phyloP scores from a whole-genome alignment of 2,329 filamentous ascomycete species.

The Monosporascus sp. region DNA sequence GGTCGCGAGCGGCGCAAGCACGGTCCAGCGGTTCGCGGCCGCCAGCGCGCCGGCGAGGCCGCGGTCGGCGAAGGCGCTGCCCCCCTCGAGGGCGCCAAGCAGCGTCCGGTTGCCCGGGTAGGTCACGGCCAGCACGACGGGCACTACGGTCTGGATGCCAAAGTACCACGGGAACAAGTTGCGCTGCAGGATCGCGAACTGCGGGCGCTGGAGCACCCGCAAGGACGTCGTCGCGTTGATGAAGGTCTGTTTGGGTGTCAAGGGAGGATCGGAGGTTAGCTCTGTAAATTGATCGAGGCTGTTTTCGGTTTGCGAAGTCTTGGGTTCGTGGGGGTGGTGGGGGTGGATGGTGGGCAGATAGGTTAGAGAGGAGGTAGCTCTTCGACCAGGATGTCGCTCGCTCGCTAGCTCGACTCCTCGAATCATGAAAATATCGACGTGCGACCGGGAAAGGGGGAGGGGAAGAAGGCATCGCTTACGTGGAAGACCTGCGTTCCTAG shows the following conservation, averaged over 20 bases:
- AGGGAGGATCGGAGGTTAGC: background rate
- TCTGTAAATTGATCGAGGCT: background rate
- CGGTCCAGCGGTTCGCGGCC: conserved; percentile 54
- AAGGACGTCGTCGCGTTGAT: conserved; percentile 69
- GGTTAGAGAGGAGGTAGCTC: background rate
- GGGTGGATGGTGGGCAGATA: background rate
- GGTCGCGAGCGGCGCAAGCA: conserved; percentile 61
- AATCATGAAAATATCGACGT: too few species aligned
- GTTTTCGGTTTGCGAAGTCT: conserved; percentile 2
- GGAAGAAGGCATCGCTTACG: conserved; percentile 34
- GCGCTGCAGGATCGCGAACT: conserved; percentile 76
- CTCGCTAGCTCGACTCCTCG: background rate
- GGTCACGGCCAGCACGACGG: conserved; percentile 69
- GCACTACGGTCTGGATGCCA: conserved; percentile 69
- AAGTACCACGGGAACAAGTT: conserved; percentile 88
- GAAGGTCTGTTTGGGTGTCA: conserved; percentile 56
- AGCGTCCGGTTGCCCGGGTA: conserved; percentile 59
- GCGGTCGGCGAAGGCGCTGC: conserved; percentile 25
- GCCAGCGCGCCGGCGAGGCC: conserved; percentile 53
- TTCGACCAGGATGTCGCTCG: background rate
- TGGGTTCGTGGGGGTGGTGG: background rate
- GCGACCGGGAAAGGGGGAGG: too few species aligned
- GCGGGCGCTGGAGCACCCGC: conserved; percentile 67
- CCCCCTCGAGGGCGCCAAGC: conserved; percentile 19
- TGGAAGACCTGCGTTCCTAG: conserved; percentile 86